Base-by-base conservation (phyloP, 2,329 filamentous ascomycete species). In the Curvularia verruculosa region DNA sequence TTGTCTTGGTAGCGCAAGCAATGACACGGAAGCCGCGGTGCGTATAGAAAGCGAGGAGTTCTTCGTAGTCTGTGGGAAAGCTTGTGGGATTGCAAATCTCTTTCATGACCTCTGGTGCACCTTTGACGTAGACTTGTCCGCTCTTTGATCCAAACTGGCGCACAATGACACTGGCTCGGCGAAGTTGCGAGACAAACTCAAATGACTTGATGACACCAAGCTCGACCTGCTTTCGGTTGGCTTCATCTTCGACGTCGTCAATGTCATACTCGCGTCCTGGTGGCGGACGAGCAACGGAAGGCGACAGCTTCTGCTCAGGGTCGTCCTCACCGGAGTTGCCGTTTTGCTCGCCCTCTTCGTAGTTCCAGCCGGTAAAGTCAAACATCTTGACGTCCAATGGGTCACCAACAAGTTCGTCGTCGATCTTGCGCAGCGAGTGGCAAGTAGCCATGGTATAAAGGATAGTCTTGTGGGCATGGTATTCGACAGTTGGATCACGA, bases 381-480 rank as follows among this genome's bases (percentile, higher is more conserved):
- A 99, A 99, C 95, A 99, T 99, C 74, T 98, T 98, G 55, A 97
- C 83, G 74, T 99, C 95, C 1, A 99, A 82, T 4, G 96, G 95
- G 70, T 99, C 95, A 1, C 95, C 95, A 31, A 99, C 84, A 39
- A 98, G 84, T 72, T 97, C 92, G 46, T 86, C 89, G 60, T 98
- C 93, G 15, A 99, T 89, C 10, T 89, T 85, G 45, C 93, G 87
- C 8, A 99, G 82, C 0, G 94, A 96, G 75, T 99, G 95, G 56
- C 95, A 99, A 0, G 95, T 99, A 8, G 95, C 92, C 95, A 99
- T 99, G 0, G 92, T 93, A 72, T 95, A 93, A 3, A 98, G 81
- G 12, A 90, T 90, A 6, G 90, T 90, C 65, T 87, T 87, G 67
- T 88, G 85, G 10, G 82, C 80, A 45, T 82, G 79, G 63, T 87